Evolutionary conservation across 2,329 filamentous ascomycete species (phyloP).

Genomic region (Bisporella sp.): DNA sequence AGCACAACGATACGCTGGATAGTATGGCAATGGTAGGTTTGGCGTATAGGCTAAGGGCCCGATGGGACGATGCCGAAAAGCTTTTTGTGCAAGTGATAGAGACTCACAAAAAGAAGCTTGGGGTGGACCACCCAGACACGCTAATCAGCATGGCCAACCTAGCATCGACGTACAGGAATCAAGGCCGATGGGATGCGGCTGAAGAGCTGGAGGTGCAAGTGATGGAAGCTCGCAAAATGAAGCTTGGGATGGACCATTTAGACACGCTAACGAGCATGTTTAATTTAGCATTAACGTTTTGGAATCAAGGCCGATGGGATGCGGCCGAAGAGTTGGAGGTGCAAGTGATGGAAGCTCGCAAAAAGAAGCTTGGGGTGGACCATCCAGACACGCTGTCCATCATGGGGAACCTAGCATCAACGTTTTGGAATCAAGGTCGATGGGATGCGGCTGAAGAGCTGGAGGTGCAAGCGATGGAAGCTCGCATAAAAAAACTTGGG

Average conservation of each 20-base stretch:
- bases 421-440: conserved; percentile 6
- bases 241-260: conserved; percentile 1
- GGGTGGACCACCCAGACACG: too few species aligned
- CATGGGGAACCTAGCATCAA: background rate
- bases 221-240: background rate
- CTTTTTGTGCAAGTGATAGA: conserved; percentile 1
- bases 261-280: too few species aligned
- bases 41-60: too few species aligned
- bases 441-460: conserved; percentile 4
- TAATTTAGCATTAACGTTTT: too few species aligned
- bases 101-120: background rate
- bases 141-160: background rate
- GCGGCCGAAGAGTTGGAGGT: conserved; percentile 3
- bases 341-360: conserved; percentile 6
- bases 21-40: conserved; percentile 3
- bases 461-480: conserved; percentile 4
- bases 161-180: too few species aligned
- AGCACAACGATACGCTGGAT: conserved; percentile 13
- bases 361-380: background rate
- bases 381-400: background rate
- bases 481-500: background rate
- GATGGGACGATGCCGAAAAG: too few species aligned
- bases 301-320: conserved; percentile 6
- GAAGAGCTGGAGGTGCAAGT: too few species aligned
- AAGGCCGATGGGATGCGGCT: too few species aligned